Base-by-base conservation (phyloP, 2,329 filamentous ascomycete genomes). In the Aureobasidium zeae region DNA sequence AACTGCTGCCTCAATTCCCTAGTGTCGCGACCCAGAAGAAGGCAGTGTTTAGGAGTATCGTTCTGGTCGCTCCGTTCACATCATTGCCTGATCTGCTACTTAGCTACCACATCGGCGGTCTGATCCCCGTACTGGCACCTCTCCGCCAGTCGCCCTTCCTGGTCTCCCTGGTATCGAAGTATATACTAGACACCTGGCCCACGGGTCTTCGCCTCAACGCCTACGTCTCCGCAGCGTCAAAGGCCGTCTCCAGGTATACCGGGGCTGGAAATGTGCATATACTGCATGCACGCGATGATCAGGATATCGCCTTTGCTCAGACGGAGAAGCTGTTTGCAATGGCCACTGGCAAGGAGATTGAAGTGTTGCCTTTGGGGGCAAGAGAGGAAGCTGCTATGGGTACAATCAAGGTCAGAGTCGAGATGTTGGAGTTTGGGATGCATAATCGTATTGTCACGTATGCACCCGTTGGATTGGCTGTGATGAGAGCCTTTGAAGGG, bases 21-120 rank as follows among this genome's bases (percentile, higher is more conserved):
- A 2, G 2, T 2, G 3, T 9, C 12, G 2, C 2, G 5, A 32
- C 53, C 78, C 4, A 4, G 3, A 24, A 35, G 4, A 16, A 12
- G 5, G 20, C 16, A 32, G 77, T 83, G 20, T 93, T 94, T 55
- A 86, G 85, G 0, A 83, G 83, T 12, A 70, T 94, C 2, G 69
- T 95, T 16, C 73, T 95, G 10, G 75, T 93, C 4, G 81, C 87
- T 0, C 78, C 80, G 1, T 95, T 95, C 67, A 81, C 79, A 39
- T 80, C 77, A 48, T 63, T 95, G 5, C 75, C 81, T 1, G 74
- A 73, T 8, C 73, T 96, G 49, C 71, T 95, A 5, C 70, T 81
- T 8, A 80, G 77, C 10, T 96, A 94, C 61, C 77, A 79, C 16
- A 77, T 91, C 26, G 79, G 72, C n/a, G 89, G 88, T 1, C 57